phyloP scores from a whole-genome alignment of 2,329 filamentous ascomycete genomes.

The Pseudohalonectria lignicola region DNA sequence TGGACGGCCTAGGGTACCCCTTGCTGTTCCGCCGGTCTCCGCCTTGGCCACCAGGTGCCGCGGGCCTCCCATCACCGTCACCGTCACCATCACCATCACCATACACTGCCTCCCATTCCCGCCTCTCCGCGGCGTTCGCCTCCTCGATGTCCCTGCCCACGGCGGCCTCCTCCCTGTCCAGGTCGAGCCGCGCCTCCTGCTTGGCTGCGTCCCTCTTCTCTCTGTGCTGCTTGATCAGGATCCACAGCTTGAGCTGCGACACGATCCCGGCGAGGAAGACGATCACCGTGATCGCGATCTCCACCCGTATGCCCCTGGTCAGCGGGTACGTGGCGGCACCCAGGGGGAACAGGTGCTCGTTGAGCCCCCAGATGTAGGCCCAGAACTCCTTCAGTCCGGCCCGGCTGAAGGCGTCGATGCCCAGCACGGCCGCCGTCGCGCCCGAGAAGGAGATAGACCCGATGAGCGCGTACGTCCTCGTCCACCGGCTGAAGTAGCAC shows the following conservation, averaged over 20 bases:
- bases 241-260: slow-evolving; percentile 82
- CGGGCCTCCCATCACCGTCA: slow-evolving; percentile 26
- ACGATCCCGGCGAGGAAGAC: slow-evolving; percentile 65
- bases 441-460: slow-evolving; percentile 68
- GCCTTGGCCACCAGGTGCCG: slow-evolving; percentile 1
- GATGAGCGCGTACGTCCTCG: slow-evolving; percentile 69
- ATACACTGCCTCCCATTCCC: slow-evolving; percentile 69
- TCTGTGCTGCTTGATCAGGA: slow-evolving; percentile 56
- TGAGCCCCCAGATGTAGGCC: slow-evolving; percentile 82
- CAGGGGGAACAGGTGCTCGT: slow-evolving; percentile 68
- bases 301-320: slow-evolving; percentile 76
- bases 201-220: slow-evolving; percentile 38
- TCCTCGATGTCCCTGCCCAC: slow-evolving; percentile 57
- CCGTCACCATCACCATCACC: slow-evolving; percentile 31
- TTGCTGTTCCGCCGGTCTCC: slow-evolving; percentile 2
- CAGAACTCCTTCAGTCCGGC: slow-evolving; percentile 96
- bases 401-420: slow-evolving; percentile 81
- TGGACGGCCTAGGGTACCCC: slow-evolving; percentile 21
- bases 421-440: slow-evolving; percentile 66
- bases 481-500: slow-evolving; percentile 70
- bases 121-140: slow-evolving; percentile 47
- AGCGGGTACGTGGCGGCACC: slow-evolving; percentile 70
- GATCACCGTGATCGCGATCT: slow-evolving; percentile 68
- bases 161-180: slow-evolving; percentile 57
- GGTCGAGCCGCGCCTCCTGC: slow-evolving; percentile 38